Base-by-base conservation (phyloP, 164 flowering plant species). In the Aristolochia fimbriata region DNA sequence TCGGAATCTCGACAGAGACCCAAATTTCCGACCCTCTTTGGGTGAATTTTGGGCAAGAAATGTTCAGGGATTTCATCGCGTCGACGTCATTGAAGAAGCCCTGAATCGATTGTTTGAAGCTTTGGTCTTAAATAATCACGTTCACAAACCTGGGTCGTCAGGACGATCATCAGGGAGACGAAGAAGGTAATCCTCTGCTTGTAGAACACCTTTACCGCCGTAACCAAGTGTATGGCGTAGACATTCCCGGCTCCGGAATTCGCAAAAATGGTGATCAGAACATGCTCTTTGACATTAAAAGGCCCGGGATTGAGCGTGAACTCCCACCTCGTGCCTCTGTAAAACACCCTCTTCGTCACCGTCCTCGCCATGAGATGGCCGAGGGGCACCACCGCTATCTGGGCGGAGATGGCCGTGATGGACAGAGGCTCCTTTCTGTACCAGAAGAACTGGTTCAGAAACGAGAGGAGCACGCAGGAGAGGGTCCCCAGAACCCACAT, bases 401-500 rank as follows among this genome's bases (percentile, higher is more conserved):
- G 96, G 2, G 98, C 98, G 0, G 98, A 85, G 16, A 89, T 82
- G 17, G 91, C 82, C 0, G 93, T 78, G 70, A 92, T 87, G 4
- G 83, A 33, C 7, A 92, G 66, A 0, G 98, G 96, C 74, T 87
- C 83, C 7, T 71, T 81, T 12, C 98, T 47, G 77, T 87, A 92
- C 93, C 91, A 89, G 70, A 92, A 92, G 76, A 92, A 89, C 77
- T 87, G 96, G 81, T 92, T 92, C 24, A 92, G 75, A 70, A 92
- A 92, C 2, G 98, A 87, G 0, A 92, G 74, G 2, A 92, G 70
- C 15, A 74, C 71, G 51, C 98, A 87, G 0, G 96, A 84, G 0
- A 80, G 10, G 0, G 75, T 64, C 6, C 98, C 98, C 5, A 92
- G 65, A 0, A 83, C 77, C 96, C 93, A 89, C 91, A 84, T 92